Base-by-base conservation (phyloP, 2,329 filamentous ascomycete species). In the Macrophomina phaseolina region DNA sequence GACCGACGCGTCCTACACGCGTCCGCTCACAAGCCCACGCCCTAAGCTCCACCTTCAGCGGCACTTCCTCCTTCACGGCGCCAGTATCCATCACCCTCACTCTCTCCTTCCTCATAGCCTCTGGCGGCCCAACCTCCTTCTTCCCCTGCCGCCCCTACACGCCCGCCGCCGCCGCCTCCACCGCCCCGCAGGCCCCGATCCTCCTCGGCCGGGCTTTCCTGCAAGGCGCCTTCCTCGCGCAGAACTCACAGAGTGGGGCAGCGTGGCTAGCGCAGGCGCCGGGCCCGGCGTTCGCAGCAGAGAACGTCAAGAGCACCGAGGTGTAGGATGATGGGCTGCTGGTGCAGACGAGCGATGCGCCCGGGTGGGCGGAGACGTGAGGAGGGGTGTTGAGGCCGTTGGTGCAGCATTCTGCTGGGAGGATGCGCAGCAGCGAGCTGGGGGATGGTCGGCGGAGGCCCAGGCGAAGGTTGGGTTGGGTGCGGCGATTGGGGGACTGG, bases 181-280 rank as follows among this genome's bases (percentile, higher is more conserved):
- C 34, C 4, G 12, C 8, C 9, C 5, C 46, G 0, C n/a, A 18
- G 14, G 18, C 58, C 6, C 11, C 34, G 4, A 34, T 40, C 30
- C 72, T 72, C 3, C 77, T 84, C 2, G 82, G 83, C 1, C 77
- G 81, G n/a, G 79, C 81, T 0, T 84, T 83, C 67, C 73, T 84
- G 0, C 82, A 84, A 68, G 81, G 81, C 40, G 81, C 82, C 3
- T 84, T 83, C 52, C 66, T 84, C 0, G 81, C 49, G 5, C 49
- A 53, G 32, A 65, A 65, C 49, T 65, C 49, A 49, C 32, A 38
- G 12, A 38, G 28, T 1, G 49, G 38, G 0, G 3, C 9, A 1
- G 30, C 28, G 5, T 65, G 48, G 49, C 49, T 65, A 2, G 46
- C 62, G 11, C 62, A 65, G 30, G 62, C 62, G 2, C 62, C 62